Evolutionary conservation across 225 moss, liverwort and hornwort species (phyloP), one percentile per base, ranked within the genome.

Genomic region (Thuidium tamariscinum): DNA sequence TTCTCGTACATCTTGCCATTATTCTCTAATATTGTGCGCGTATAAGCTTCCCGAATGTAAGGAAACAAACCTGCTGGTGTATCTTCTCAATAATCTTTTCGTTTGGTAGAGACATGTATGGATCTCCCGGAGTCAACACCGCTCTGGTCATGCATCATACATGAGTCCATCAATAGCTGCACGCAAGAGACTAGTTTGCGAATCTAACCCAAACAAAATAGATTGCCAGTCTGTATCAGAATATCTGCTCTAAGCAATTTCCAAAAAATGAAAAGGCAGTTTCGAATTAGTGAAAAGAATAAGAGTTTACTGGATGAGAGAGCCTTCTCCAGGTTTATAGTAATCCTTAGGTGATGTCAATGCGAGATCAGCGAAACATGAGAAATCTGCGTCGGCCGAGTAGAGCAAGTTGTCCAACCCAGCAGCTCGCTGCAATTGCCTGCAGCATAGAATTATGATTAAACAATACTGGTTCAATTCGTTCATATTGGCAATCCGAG

Each of bases 281-380:
- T 79, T 67, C n/a, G 4, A 22, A 39, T 59, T 25, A 16, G 79
- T 76, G 27, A 76, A 34, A 51, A 72, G 34, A 51, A 70, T 7
- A 26, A n/a, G 41, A 59, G 59, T 81, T 81, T 81, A 91, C 91
- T 91, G 91, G 57, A 91, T 91, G 25, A 91, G 91, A 71, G 91
- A 91, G 71, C 97, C 97, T 95, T 97, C 96, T 37, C 97, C 97
- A 82, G 93, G 92, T 87, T 97, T 97, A 74, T 95, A 97, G 69
- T 96, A 97, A 85, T 97, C 97, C 89, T 96, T 77, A 16, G 97
- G 97, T 77, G 97, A 97, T 73, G 97, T 97, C 73, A 97, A 84
- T 39, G 97, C 97, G 63, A 97, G 95, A 78, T 97, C 97, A 48
- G 97, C 97, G 79, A 97, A 97, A 90, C 97, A 97, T 25, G 97